Evolutionary conservation across 371 early-diverging fungal species (phyloP).

Genomic region (Rhizomucor miehei): DNA sequence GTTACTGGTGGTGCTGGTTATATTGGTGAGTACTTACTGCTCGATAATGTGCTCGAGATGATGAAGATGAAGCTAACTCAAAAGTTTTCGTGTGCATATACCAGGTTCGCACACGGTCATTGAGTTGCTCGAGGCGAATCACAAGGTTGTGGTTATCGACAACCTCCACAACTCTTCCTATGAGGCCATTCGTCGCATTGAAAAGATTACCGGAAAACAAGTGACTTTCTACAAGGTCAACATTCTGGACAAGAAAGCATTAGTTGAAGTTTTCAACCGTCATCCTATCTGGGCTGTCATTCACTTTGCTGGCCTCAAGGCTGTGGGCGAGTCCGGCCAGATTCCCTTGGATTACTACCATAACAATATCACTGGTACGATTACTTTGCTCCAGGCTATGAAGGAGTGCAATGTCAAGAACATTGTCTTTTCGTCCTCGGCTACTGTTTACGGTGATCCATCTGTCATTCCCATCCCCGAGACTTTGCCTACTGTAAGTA

Average conservation of each 20-base stretch:
- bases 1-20: constrained; percentile 57
- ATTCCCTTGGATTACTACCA: constrained; percentile 72
- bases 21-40: constrained; percentile 36
- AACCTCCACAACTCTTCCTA: constrained; percentile 78
- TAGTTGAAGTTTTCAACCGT: constrained; percentile 63
- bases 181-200: constrained; percentile 69
- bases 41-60: neutral
- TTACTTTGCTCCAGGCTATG: constrained; percentile 66
- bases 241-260: constrained; percentile 59
- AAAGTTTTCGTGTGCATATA: too few species aligned
- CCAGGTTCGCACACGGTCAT: constrained; percentile 92
- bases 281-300: constrained; percentile 68
- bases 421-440: constrained; percentile 81
- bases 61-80: neutral
- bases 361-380: constrained; percentile 74
- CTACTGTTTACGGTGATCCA: constrained; percentile 70
- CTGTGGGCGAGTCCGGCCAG: constrained; percentile 72
- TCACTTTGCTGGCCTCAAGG: constrained; percentile 83
- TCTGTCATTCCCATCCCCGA: constrained; percentile 53
- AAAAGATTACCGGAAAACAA: constrained; percentile 55
- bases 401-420: constrained; percentile 56
- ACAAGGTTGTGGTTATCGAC: constrained; percentile 79
- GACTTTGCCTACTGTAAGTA: constrained; percentile 48
- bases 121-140: constrained; percentile 69
- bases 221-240: constrained; percentile 74